These are phyloP conservation scores for Moringa oleifera DNA, from an alignment of 345 rosid genomes.

Conservation along the genomic window DNA sequence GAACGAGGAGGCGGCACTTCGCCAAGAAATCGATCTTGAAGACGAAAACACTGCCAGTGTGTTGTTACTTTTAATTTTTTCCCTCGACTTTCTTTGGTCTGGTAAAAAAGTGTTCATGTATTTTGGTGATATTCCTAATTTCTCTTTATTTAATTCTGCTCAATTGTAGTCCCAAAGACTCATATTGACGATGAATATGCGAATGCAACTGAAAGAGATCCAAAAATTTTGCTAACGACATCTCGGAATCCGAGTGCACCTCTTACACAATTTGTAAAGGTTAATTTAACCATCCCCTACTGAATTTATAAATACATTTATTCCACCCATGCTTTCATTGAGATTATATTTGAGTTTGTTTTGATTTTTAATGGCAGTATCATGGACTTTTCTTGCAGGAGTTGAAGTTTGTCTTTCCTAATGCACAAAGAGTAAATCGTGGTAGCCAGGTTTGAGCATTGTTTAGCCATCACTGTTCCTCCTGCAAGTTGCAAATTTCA, in stretches of 20 bases:
- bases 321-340: neutral
- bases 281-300: slow-evolving; percentile 8
- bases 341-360: neutral
- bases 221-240: slow-evolving; percentile 78
- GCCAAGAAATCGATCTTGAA: slow-evolving; percentile 83
- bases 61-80: neutral
- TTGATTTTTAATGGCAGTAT: slow-evolving; percentile 2
- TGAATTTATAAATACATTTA: neutral
- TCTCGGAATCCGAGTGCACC: slow-evolving; percentile 90
- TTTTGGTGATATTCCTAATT: slow-evolving; percentile 6
- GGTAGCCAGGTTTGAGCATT: slow-evolving; percentile 75
- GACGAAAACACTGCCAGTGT: slow-evolving; percentile 67
- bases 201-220: slow-evolving; percentile 55
- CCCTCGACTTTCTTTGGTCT: neutral
- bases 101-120: neutral
- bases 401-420: slow-evolving; percentile 77
- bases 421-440: slow-evolving; percentile 72
- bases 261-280: slow-evolving; percentile 75
- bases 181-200: slow-evolving; percentile 95
- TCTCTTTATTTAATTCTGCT: slow-evolving; percentile 13
- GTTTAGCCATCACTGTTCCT: slow-evolving; percentile 1
- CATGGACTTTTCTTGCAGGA: slow-evolving; percentile 43
- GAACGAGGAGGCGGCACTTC: slow-evolving; percentile 78
- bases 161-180: slow-evolving; percentile 49
- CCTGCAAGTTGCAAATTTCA: neutral